Conservation (phyloP, 2,329 filamentous ascomycete genomes). For the Fusarium poae region DNA sequence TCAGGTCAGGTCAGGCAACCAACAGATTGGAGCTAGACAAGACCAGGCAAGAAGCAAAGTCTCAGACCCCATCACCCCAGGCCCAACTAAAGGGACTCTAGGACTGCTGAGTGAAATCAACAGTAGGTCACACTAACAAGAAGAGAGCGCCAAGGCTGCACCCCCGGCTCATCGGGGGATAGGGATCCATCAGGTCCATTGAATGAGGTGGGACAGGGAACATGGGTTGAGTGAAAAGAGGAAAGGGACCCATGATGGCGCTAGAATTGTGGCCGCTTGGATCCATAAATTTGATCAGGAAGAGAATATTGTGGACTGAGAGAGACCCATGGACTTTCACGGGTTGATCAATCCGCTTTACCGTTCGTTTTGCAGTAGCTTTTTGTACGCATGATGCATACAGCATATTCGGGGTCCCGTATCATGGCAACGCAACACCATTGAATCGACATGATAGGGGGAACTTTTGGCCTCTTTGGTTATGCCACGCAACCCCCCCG, state of each 20-base stretch:
- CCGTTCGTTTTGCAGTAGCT: conserved; percentile 6
- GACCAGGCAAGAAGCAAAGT: conserved; percentile 18
- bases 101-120: conserved; percentile 24
- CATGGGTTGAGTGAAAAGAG: conserved; percentile 25
- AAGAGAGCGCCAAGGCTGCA: conserved; percentile 39
- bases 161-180: conserved; percentile 42
- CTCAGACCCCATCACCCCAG: conserved; percentile 24
- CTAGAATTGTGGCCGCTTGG: conserved; percentile 37
- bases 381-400: conserved; percentile 34
- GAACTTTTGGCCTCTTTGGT: neutral
- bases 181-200: conserved; percentile 19
- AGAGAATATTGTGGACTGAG: conserved; percentile 19
- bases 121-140: conserved; percentile 28
- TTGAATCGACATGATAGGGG: neutral
- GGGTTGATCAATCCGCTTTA: conserved; percentile 37
- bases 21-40: conserved; percentile 5
- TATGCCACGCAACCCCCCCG: conserved; percentile 29
- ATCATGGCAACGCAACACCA: conserved; percentile 30
- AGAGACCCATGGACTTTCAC: conserved; percentile 11
- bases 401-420: conserved; percentile 18
- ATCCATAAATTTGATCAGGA: conserved; percentile 30
- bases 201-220: conserved; percentile 29
- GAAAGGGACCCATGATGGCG: conserved; percentile 31
- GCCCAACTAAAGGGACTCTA: neutral
- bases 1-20: conserved; percentile 7